Evolutionary conservation across 176 grass and related monocot species (phyloP).

Genomic region (Carex myosuroides): DNA sequence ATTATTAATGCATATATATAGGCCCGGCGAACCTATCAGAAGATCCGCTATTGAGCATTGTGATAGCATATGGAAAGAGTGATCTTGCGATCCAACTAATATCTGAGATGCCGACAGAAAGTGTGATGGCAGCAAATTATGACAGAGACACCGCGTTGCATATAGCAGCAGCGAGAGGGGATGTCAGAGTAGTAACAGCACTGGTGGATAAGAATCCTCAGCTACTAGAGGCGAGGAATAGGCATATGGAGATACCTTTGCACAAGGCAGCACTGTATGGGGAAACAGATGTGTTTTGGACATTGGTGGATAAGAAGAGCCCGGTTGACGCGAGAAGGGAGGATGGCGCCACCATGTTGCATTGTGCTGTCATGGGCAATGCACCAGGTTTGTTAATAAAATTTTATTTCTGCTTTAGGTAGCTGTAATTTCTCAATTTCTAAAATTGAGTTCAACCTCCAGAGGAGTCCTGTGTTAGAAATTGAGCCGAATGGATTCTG

Average conservation of each 20-base stretch:
- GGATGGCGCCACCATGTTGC: slow-evolving; percentile 25
- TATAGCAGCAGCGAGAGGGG: background rate
- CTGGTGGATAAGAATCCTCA: background rate
- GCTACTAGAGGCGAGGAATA: background rate
- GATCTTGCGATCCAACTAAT: background rate
- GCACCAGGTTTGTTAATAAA: slow-evolving; percentile 4
- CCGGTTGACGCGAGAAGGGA: background rate
- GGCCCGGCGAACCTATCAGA: background rate
- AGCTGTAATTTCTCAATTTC: background rate
- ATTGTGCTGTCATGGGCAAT: slow-evolving; percentile 30
- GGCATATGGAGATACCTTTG: background rate
- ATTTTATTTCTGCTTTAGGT: background rate
- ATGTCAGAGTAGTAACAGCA: background rate
- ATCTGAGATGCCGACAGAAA: background rate
- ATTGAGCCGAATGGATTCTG: background rate
- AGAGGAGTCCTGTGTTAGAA: background rate
- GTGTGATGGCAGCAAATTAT: background rate
- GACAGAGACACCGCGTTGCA: background rate
- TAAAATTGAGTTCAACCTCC: background rate
- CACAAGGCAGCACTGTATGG: slow-evolving; percentile 2
- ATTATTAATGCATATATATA: background rate
- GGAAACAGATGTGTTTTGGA: background rate
- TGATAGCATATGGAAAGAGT: background rate
- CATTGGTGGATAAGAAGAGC: background rate
- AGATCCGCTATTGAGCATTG: background rate